Evolutionary conservation across 1,139 yeast species (phyloP).

Genomic region (Debaryomyces fabryi): DNA sequence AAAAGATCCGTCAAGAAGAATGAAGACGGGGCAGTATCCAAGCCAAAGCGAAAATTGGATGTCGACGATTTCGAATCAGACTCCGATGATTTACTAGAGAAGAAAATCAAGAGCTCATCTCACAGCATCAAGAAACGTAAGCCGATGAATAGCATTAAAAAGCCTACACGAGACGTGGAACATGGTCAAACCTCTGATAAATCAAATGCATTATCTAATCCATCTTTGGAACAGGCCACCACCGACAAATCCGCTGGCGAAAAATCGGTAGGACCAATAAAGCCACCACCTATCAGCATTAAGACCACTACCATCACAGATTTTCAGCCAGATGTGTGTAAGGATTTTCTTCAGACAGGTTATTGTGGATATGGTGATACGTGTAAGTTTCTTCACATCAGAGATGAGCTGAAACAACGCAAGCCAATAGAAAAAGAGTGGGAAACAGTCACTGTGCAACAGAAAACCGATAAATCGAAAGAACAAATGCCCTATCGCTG

Average conservation of each 20-base stretch:
- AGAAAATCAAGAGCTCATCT: constrained; percentile 3
- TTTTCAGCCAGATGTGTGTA: constrained; percentile 93
- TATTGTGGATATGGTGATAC: constrained; percentile 98
- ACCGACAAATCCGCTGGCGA: background rate
- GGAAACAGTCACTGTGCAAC: constrained; percentile 44
- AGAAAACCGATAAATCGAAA: constrained; percentile 11
- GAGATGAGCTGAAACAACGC: constrained; percentile 83
- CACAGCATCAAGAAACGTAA: constrained; percentile 7
- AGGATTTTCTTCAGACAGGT: constrained; percentile 89
- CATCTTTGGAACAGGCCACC: constrained; percentile 6
- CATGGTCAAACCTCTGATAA: background rate
- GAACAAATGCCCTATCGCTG: constrained; percentile 62
- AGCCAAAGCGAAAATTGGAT: constrained; percentile 22
- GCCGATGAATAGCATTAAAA: background rate
- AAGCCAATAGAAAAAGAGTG: constrained; percentile 75
- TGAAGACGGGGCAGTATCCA: constrained; percentile 13
- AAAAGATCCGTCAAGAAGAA: constrained; percentile 29
- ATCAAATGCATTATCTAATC: background rate
- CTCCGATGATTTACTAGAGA: constrained; percentile 1
- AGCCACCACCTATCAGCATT: constrained; percentile 53
- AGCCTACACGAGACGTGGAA: constrained; percentile 4
- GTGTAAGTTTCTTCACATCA: constrained; percentile 89
- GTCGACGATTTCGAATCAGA: constrained; percentile 8
- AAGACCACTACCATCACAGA: constrained; percentile 79
- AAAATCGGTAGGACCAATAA: constrained; percentile 18